phyloP scores from a whole-genome alignment of 306 rosid genomes.

The Luffa acutangula region DNA sequence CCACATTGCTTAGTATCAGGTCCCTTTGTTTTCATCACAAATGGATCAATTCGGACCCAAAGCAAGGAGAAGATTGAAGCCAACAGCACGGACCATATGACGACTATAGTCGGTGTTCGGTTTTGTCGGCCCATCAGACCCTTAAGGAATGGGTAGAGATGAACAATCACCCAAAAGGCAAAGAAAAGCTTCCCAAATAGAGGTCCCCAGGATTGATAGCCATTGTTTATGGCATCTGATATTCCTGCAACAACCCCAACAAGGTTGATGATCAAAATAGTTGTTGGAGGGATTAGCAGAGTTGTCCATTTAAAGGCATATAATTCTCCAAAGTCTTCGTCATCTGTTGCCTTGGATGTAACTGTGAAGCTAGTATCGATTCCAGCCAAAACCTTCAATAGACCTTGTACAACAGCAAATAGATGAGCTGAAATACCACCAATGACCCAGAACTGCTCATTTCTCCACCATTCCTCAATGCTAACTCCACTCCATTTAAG shows the following conservation, averaged over 20 bases:
- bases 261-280: conserved; percentile 74
- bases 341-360: conserved; percentile 84
- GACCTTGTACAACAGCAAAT: conserved; percentile 88
- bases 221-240: conserved; percentile 92
- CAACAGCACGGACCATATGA: conserved; percentile 88
- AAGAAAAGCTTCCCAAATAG: conserved; percentile 94
- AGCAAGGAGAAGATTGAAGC: conserved; percentile 94
- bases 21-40: conserved; percentile 80
- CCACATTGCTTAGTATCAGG: conserved; percentile 79
- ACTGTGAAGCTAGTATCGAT: conserved; percentile 86
- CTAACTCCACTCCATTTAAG: conserved; percentile 97
- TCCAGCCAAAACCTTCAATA: conserved; percentile 84
- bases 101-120: conserved; percentile 92
- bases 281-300: conserved; percentile 85
- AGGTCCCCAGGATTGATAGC: conserved; percentile 94
- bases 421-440: conserved; percentile 92
- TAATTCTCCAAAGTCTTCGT: conserved; percentile 77
- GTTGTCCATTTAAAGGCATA: conserved; percentile 90
- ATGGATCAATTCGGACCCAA: conserved; percentile 95
- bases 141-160: conserved; percentile 93
- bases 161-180: conserved; percentile 92
- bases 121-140: conserved; percentile 96
- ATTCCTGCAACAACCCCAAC: conserved; percentile 95
- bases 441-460: conserved; percentile 98
- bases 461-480: conserved; percentile 99